A percentile compares a stretch with the other conserved stretches of the same genome.
These are phyloP conservation scores for Globisporangium okanoganense DNA, from an alignment of 352 stramenopile species.

Conservation along the genomic window DNA sequence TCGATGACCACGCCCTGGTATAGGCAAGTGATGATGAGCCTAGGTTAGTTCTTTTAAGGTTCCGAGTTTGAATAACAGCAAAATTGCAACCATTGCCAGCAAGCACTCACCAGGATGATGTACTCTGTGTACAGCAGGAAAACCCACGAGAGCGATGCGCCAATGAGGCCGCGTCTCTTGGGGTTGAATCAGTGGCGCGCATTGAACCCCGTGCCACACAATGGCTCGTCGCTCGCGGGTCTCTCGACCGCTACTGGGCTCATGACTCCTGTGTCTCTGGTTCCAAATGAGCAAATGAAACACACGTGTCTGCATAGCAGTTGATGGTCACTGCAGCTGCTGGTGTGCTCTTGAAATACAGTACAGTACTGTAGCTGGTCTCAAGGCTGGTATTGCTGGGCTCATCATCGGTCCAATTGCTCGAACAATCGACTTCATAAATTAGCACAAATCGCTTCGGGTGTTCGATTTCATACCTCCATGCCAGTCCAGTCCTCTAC, in stretches of 20 bases:
- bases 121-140: conserved; percentile 90
- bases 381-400: no score
- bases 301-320: no score
- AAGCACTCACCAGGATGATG: conserved; percentile 76
- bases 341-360: no score
- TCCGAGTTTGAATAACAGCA: no score
- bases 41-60: no score
- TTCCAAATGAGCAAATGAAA: neutral
- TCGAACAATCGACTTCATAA: no score
- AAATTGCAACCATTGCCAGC: neutral
- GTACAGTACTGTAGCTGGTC: neutral
- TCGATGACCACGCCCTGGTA: conserved; percentile 82
- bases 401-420: no score
- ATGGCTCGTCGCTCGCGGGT: conserved; percentile 28
- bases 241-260: conserved; percentile 22
- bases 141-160: conserved; percentile 85
- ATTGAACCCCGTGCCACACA: conserved; percentile 75
- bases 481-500: no score
- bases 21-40: no score
- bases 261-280: neutral
- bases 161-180: conserved; percentile 89
- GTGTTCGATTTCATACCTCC: no score
- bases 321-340: no score
- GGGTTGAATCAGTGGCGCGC: conserved; percentile 86
- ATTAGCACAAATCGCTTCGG: no score